A percentile compares a stretch with the other conserved stretches of the same genome.
Conservation (phyloP, 768 basidiomycete species). For the Tricholoma matsutake region DNA sequence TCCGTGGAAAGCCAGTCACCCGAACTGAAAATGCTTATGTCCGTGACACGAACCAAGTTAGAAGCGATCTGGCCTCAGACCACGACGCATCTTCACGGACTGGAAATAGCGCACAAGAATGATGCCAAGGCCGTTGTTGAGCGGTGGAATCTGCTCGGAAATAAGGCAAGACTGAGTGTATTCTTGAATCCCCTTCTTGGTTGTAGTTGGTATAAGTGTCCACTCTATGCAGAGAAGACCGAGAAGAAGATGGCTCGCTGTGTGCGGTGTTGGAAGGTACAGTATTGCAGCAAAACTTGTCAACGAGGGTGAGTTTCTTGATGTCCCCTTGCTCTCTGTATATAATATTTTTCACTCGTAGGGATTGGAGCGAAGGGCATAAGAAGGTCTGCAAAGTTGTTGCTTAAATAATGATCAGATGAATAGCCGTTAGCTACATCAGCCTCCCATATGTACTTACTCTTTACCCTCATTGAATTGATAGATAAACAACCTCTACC, state of each 20-base stretch:
- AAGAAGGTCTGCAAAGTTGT: neutral
- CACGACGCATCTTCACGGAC: neutral
- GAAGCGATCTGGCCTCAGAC: neutral
- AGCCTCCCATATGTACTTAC: neutral
- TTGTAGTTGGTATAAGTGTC: no score
- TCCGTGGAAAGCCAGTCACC: neutral
- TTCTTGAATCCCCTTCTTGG: no score
- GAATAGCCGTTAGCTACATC: no score
- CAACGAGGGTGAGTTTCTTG: neutral
- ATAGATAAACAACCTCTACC: neutral
- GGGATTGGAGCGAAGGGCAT: neutral
- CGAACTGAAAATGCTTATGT: neutral
- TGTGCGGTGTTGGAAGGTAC: conserved; percentile 3
- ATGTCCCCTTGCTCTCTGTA: neutral
- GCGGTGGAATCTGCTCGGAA: neutral
- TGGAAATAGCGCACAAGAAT: neutral
- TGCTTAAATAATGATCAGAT: neutral
- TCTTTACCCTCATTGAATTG: neutral
- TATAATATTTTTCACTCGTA: neutral
- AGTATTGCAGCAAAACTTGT: neutral
- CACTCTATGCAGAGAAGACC: neutral
- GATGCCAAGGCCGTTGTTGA: neutral
- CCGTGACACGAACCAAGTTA: neutral
- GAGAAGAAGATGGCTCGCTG: conserved; percentile 11
- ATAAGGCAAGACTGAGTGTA: neutral